phyloP scores from a whole-genome alignment of 169 alveolate species.

The Eimeria necatrix region DNA sequence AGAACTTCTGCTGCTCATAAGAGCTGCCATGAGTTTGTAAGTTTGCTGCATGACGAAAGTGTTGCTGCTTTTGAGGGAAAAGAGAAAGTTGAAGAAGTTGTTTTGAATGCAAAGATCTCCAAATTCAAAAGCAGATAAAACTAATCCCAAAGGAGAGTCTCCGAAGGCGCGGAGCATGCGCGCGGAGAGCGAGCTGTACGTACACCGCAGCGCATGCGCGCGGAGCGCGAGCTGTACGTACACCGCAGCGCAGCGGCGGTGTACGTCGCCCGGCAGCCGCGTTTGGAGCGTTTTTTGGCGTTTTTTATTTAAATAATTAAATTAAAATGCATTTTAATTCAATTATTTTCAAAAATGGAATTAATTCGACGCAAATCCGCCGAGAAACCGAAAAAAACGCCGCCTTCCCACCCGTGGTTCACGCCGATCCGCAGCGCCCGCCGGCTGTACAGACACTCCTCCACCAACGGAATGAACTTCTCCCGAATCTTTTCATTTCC shows the following conservation, averaged over 20 bases:
- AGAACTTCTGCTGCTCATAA: slow-evolving; percentile 85
- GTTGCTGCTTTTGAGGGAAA: slow-evolving; percentile 91
- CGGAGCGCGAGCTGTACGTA: too few species aligned
- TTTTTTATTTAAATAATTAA: too few species aligned
- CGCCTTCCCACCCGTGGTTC: slow-evolving; percentile 87
- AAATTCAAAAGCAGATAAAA: slow-evolving; percentile 91
- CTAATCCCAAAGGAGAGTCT: slow-evolving; percentile 93
- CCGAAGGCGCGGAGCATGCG: slow-evolving; percentile 90
- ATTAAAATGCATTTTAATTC: too few species aligned
- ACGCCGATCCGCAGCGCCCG: slow-evolving; percentile 91
- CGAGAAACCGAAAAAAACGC: background rate
- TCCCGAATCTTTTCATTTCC: slow-evolving; percentile 78
- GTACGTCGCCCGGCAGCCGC: too few species aligned
- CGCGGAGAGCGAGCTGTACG: slow-evolving; percentile 87
- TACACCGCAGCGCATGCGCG: too few species aligned
- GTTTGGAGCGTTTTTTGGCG: too few species aligned
- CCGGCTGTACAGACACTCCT: slow-evolving; percentile 86
- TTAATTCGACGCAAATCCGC: background rate
- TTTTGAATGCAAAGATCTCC: slow-evolving; percentile 88
- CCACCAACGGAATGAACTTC: slow-evolving; percentile 87
- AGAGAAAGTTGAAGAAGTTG: slow-evolving; percentile 87
- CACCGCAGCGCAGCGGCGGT: too few species aligned
- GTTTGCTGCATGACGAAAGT: slow-evolving; percentile 90
- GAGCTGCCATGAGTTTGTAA: slow-evolving; percentile 88
- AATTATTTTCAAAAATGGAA: too few species aligned